Percentiles rank a stretch among this genome's conserved stretches.
phyloP scores from a whole-genome alignment of 1,284 basidiomycete species.

The Fistulinella cinereoalba region DNA sequence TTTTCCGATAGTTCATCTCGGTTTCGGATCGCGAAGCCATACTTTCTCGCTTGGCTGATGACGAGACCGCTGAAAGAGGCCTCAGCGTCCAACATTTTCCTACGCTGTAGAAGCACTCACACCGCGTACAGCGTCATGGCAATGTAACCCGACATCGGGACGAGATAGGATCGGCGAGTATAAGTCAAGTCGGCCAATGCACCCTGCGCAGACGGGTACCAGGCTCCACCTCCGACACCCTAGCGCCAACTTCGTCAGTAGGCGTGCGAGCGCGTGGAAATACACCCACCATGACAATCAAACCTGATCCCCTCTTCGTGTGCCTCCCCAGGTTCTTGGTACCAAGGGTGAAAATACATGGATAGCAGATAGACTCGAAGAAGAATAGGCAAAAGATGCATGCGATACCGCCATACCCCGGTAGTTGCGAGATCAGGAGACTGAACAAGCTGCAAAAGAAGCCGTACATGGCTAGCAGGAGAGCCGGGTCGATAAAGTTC shows the following conservation, averaged over 20 bases:
- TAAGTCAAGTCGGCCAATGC: constrained; percentile 57
- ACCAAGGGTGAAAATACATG: constrained; percentile 69
- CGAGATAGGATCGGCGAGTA: constrained; percentile 55
- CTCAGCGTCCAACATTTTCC: background rate
- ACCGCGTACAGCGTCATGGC: constrained; percentile 56
- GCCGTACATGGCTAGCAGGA: constrained; percentile 58
- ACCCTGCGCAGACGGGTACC: constrained; percentile 72
- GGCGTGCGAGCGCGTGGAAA: constrained; percentile 1
- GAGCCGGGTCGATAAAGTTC: constrained; percentile 61
- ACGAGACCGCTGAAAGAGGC: constrained; percentile 46
- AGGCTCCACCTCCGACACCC: constrained; percentile 74
- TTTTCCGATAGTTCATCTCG: constrained; percentile 39
- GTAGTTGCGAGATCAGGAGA: constrained; percentile 51
- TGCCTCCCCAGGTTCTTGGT: constrained; percentile 69
- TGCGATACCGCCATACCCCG: constrained; percentile 56
- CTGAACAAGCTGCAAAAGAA: constrained; percentile 52
- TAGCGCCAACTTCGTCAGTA: constrained; percentile 15
- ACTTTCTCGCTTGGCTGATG: constrained; percentile 46
- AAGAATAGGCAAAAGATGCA: constrained; percentile 72
- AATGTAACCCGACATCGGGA: constrained; percentile 58
- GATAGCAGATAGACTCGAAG: constrained; percentile 74
- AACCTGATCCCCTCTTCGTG: constrained; percentile 67
- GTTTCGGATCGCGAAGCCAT: constrained; percentile 50
- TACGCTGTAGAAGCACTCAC: constrained; percentile 38
- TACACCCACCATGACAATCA: constrained; percentile 56